phyloP scores from a whole-genome alignment of 2,329 filamentous ascomycete species.

The Leptosphaerulina australis region DNA sequence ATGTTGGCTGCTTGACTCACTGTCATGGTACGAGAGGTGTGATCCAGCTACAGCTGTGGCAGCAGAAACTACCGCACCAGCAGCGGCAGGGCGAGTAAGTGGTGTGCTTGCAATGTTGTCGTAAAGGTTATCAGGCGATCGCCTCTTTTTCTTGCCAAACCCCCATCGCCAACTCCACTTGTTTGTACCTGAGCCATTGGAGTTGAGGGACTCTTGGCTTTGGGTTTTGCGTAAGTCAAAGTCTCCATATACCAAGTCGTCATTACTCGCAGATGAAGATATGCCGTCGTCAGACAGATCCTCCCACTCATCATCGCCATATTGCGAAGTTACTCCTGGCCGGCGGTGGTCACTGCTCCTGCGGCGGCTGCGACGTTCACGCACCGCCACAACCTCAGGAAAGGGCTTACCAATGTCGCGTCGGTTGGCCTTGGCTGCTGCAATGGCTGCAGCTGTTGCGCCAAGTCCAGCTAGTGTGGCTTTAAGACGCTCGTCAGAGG shows the following conservation, averaged over 20 bases:
- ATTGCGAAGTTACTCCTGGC: constrained; percentile 28
- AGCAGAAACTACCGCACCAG: constrained; percentile 42
- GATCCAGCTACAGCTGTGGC: constrained; percentile 56
- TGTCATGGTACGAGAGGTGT: constrained; percentile 56
- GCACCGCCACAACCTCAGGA: constrained; percentile 45
- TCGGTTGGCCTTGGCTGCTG: constrained; percentile 48
- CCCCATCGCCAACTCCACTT: constrained; percentile 69
- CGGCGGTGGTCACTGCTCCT: constrained; percentile 28
- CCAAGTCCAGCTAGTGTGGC: constrained; percentile 55
- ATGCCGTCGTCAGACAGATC: constrained; percentile 46
- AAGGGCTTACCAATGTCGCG: constrained; percentile 36
- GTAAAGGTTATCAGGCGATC: constrained; percentile 44
- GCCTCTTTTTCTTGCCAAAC: constrained; percentile 54
- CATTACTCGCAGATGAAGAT: constrained; percentile 57
- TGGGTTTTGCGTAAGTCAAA: constrained; percentile 46
- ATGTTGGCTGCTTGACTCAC: constrained; percentile 54
- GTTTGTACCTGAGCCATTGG: constrained; percentile 59
- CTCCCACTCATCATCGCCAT: constrained; percentile 58
- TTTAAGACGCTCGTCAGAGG: constrained; percentile 55
- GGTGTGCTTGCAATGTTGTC: constrained; percentile 46
- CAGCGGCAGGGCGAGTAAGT: constrained; percentile 47
- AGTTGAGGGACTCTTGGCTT: constrained; percentile 60
- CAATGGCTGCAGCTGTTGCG: constrained; percentile 57
- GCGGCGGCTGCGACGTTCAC: constrained; percentile 37
- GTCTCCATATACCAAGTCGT: constrained; percentile 67